These are phyloP conservation scores for Sambucus nigra DNA, from an alignment of 129 eudicot species.

Conservation along the genomic window DNA sequence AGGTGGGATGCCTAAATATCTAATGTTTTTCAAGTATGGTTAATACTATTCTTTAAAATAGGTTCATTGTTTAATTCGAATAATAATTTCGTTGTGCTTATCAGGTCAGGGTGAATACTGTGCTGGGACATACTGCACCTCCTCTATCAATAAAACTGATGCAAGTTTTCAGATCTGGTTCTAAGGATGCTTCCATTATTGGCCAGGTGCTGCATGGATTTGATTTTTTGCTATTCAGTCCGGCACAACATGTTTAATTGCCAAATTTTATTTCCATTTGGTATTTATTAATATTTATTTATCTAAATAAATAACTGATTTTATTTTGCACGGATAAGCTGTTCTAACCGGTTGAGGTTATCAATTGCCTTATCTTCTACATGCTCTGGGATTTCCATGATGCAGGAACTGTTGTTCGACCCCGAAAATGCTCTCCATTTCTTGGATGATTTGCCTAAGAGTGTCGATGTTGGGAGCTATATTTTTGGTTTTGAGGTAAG, in stretches of 20 bases:
- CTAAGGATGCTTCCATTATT: constrained; percentile 67
- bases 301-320: neutral
- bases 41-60: too few species aligned
- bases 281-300: neutral
- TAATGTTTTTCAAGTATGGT: too few species aligned
- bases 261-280: neutral
- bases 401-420: constrained; percentile 69
- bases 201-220: constrained; percentile 44
- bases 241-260: too few species aligned
- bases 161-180: constrained; percentile 63
- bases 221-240: neutral
- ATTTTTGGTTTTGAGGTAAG: constrained; percentile 71
- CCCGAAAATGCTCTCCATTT: constrained; percentile 46
- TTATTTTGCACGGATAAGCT: neutral
- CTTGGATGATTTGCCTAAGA: constrained; percentile 66
- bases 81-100: constrained; percentile 10
- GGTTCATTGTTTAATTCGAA: too few species aligned
- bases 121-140: constrained; percentile 65
- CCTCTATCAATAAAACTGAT: constrained; percentile 66
- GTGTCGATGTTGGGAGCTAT: constrained; percentile 68
- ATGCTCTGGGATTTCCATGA: constrained; percentile 5
- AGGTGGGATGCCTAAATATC: constrained; percentile 40
- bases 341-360: too few species aligned
- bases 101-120: constrained; percentile 71
- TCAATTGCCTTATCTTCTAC: too few species aligned